phyloP scores from a whole-genome alignment of 768 basidiomycete species.

The Suillus bovinus region DNA sequence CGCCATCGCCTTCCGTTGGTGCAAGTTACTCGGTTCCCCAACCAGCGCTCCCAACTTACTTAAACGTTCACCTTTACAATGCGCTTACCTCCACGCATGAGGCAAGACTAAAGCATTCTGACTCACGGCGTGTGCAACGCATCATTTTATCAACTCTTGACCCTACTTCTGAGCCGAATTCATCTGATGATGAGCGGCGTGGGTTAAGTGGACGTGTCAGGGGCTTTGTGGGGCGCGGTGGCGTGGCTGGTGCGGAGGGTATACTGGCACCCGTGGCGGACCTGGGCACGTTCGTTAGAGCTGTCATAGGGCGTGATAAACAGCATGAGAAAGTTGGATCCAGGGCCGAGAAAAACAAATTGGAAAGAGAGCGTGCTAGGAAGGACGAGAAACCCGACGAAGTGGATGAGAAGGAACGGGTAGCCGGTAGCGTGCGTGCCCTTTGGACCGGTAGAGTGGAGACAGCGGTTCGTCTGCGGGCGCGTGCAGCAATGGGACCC shows the following conservation, averaged over 20 bases:
- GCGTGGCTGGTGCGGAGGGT: constrained; percentile 37
- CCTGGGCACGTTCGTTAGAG: constrained; percentile 50
- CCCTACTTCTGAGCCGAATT: constrained; percentile 31
- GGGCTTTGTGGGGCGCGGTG: constrained; percentile 43
- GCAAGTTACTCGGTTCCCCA: constrained; percentile 17
- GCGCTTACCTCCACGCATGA: constrained; percentile 30
- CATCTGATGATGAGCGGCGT: constrained; percentile 31
- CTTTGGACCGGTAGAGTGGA: constrained; percentile 36
- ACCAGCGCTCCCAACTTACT: constrained; percentile 12
- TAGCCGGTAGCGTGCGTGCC: constrained; percentile 33
- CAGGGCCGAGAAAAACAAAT: not conserved
- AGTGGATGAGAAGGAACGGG: constrained; percentile 35
- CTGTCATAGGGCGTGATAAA: constrained; percentile 37
- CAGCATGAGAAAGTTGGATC: constrained; percentile 36
- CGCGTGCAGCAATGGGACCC: constrained; percentile 27
- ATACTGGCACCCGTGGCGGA: constrained; percentile 52
- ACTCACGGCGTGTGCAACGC: constrained; percentile 62
- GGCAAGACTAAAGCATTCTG: constrained; percentile 36
- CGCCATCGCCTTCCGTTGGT: constrained; percentile 33
- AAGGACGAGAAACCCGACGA: constrained; percentile 33
- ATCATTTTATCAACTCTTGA: constrained; percentile 63
- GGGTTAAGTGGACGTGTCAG: constrained; percentile 34
- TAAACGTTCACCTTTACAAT: constrained; percentile 27
- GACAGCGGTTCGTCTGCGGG: constrained; percentile 27
- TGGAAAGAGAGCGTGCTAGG: constrained; percentile 28